Percentiles rank a stretch among this genome's conserved stretches.
These are phyloP conservation scores for Neofusicoccum sp. DNA, from an alignment of 2,329 filamentous ascomycete species.

Conservation along the genomic window DNA sequence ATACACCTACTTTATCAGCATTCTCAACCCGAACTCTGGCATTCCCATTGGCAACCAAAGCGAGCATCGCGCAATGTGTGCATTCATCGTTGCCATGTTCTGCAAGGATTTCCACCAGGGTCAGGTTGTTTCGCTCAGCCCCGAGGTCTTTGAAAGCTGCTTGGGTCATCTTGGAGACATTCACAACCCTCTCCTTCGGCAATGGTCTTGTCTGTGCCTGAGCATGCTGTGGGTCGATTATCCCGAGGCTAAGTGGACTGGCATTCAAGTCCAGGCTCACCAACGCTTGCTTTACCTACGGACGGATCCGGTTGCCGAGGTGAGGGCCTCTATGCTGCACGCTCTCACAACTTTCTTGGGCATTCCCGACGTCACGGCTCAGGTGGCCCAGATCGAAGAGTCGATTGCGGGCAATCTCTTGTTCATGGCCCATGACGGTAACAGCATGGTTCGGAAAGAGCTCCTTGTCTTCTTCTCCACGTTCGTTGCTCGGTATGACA, in stretches of 20 bases:
- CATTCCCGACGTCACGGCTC: slow-evolving; percentile 88
- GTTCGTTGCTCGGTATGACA: slow-evolving; percentile 87
- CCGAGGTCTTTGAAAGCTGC: slow-evolving; percentile 88
- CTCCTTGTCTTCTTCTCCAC: slow-evolving; percentile 90
- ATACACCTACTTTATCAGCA: slow-evolving; percentile 94
- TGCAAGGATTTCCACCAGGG: slow-evolving; percentile 94
- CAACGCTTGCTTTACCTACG: slow-evolving; percentile 77
- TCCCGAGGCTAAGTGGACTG: slow-evolving; percentile 91
- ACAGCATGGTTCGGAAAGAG: slow-evolving; percentile 91
- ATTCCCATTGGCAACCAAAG: slow-evolving; percentile 79
- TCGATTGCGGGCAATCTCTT: slow-evolving; percentile 85
- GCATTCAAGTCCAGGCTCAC: slow-evolving; percentile 86
- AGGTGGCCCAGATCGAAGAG: slow-evolving; percentile 89
- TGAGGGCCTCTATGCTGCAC: slow-evolving; percentile 89
- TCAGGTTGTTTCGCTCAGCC: slow-evolving; percentile 86
- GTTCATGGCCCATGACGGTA: slow-evolving; percentile 91
- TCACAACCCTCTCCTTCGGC: slow-evolving; percentile 83
- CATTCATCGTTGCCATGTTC: slow-evolving; percentile 95
- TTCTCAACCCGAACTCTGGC: slow-evolving; percentile 78
- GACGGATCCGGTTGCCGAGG: slow-evolving; percentile 86
- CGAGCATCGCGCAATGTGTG: slow-evolving; percentile 98
- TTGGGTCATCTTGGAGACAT: slow-evolving; percentile 80
- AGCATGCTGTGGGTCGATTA: slow-evolving; percentile 93
- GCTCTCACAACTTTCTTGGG: slow-evolving; percentile 93
- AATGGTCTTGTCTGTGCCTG: slow-evolving; percentile 95